Conservation (phyloP, 1,284 basidiomycete genomes). For the Microstroma glucosiphilum region DNA sequence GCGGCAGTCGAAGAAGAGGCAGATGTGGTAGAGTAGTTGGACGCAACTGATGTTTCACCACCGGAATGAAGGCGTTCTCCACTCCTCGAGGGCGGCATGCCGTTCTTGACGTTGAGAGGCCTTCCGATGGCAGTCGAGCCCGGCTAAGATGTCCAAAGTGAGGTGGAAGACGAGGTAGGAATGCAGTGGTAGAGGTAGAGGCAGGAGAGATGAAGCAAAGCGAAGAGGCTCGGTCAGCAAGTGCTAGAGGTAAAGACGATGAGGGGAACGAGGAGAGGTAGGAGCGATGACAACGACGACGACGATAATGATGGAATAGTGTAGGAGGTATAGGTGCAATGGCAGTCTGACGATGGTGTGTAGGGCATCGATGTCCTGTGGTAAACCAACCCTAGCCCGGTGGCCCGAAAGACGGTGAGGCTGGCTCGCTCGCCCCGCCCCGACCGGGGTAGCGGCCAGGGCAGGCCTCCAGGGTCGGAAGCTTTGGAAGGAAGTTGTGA, state of each 20-base stretch:
- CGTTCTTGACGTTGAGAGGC: constrained; percentile 5
- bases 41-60: background rate
- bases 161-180: background rate
- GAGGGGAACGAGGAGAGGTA: background rate
- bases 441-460: too few species aligned
- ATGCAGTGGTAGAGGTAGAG: background rate
- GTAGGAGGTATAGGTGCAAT: too few species aligned
- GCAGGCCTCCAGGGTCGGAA: too few species aligned
- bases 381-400: too few species aligned
- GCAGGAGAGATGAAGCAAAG: constrained; percentile 9
- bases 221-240: constrained; percentile 10
- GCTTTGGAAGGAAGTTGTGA: too few species aligned
- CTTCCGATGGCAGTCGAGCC: constrained; percentile 8
- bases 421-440: too few species aligned
- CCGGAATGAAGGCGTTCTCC: constrained; percentile 10
- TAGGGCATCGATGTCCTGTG: too few species aligned
- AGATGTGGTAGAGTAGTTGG: too few species aligned
- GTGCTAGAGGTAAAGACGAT: background rate
- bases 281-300: background rate
- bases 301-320: too few species aligned
- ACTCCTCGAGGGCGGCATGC: constrained; percentile 16
- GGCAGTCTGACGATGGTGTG: too few species aligned
- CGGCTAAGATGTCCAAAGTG: constrained; percentile 1
- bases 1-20: constrained; percentile 2
- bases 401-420: too few species aligned